phyloP scores from a whole-genome alignment of 257 asterid species.

The Lantana camara region DNA sequence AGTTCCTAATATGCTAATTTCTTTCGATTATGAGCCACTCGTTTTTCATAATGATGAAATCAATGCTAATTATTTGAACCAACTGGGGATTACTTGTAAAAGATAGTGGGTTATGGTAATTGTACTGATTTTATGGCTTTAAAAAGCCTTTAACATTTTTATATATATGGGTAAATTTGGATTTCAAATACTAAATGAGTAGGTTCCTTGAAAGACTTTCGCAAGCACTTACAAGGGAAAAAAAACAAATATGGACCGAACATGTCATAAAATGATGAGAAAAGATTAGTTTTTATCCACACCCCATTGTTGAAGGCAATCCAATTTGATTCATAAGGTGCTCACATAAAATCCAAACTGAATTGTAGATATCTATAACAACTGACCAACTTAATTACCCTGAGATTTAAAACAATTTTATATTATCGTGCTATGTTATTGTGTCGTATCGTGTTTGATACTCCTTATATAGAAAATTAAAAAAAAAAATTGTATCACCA shows the following conservation, averaged over 20 bases:
- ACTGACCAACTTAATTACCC: no score
- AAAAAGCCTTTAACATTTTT: slow-evolving; percentile 5
- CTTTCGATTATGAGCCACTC: slow-evolving; percentile 22
- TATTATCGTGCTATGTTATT: no score
- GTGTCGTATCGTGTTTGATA: no score
- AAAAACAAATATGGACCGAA: slow-evolving; percentile 6
- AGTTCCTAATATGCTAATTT: neutral
- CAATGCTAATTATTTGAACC: neutral
- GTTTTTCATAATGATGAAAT: slow-evolving; percentile 17
- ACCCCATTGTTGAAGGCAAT: slow-evolving; percentile 25
- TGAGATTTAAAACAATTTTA: no score
- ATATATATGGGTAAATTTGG: slow-evolving; percentile 21
- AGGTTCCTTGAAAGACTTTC: slow-evolving; percentile 30
- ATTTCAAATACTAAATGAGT: slow-evolving; percentile 34
- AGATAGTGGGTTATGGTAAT: slow-evolving; percentile 25
- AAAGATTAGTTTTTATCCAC: neutral
- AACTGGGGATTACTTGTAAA: slow-evolving; percentile 11
- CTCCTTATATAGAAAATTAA: no score
- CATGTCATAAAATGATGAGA: slow-evolving; percentile 18
- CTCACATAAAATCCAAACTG: slow-evolving; percentile 16
- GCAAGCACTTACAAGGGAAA: slow-evolving; percentile 28
- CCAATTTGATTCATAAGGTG: neutral
- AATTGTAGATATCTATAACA: no score
- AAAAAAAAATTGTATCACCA: no score
- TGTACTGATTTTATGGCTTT: slow-evolving; percentile 17